Base-by-base conservation (phyloP, 164 flowering plant genomes). In the Vitis cinerea region DNA sequence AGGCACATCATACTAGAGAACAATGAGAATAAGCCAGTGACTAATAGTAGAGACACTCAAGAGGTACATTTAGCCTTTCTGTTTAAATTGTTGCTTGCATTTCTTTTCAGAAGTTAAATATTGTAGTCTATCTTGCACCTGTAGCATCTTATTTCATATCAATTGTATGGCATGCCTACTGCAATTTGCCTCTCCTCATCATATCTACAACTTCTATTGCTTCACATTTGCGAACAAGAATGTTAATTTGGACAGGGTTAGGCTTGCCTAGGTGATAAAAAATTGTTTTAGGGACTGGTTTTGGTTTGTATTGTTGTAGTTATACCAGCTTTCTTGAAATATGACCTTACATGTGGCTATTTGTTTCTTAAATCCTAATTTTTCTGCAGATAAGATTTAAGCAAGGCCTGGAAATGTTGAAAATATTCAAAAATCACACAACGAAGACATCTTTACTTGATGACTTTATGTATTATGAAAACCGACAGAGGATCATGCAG, bases 21-120 rank as follows among this genome's bases (percentile, higher is more conserved):
- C 81, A 94, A 94, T 70, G 98, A 94, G 80, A 85, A 92, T 72
- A 94, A 89, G 79, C 97, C 97, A 51, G 98, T 94, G 77, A 94
- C 98, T 55, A 87, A 92, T 76, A 94, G 98, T 81, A 87, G 98
- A 72, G 98, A 94, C 70, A 92, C 97, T 19, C 97, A 92, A 75
- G 98, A 92, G 97, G 98, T 92, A 77, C 60, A 47, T 59, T 47
- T 61, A 9, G 30, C 37, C 10, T 31, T 29, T 19, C 9, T 23
- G 1, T 27, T 55, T 17, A 30, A 17, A 7, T 27, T 29, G 16
- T 53, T 48, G 10, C 29, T 2, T 14, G 16, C 29, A 16, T 31
- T 5, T 8, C 59, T 8, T 51, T 16, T 23, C 27, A 23, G 27
- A 23, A 23, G 27, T 23, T 23, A 23, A 23, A 23, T 23, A 23